Evolutionary conservation across 2,329 filamentous ascomycete species (phyloP).

Genomic region (Rhinocladiella mackenziei): DNA sequence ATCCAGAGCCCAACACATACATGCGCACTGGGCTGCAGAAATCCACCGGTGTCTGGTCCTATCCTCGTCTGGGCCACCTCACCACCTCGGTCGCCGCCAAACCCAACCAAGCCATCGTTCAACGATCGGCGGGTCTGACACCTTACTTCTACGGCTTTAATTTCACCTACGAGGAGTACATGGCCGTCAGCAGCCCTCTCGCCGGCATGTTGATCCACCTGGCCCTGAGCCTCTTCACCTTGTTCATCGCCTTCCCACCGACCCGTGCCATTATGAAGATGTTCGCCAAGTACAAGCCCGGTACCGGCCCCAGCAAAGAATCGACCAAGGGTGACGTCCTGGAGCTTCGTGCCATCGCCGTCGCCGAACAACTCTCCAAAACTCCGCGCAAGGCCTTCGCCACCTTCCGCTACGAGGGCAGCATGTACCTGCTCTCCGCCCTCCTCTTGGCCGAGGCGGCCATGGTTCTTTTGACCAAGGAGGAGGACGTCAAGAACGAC

Average conservation of each 20-base stretch:
- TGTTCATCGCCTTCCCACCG: slow-evolving; percentile 50
- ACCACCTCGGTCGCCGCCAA: slow-evolving; percentile 52
- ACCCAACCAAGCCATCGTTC: slow-evolving; percentile 55
- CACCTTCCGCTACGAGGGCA: slow-evolving; percentile 40
- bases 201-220: slow-evolving; percentile 49
- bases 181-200: slow-evolving; percentile 49
- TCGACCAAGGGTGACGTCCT: slow-evolving; percentile 38
- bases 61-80: slow-evolving; percentile 56
- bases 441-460: slow-evolving; percentile 44
- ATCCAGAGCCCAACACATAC: slow-evolving; percentile 35
- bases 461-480: slow-evolving; percentile 39
- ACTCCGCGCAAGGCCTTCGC: slow-evolving; percentile 41
- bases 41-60: slow-evolving; percentile 50
- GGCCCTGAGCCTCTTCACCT: slow-evolving; percentile 43
- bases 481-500: slow-evolving; percentile 40
- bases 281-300: slow-evolving; percentile 47
- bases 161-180: slow-evolving; percentile 57
- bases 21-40: slow-evolving; percentile 37
- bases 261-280: slow-evolving; percentile 50
- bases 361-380: slow-evolving; percentile 37
- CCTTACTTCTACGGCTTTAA: slow-evolving; percentile 55
- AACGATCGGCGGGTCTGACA: slow-evolving; percentile 58
- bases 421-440: slow-evolving; percentile 44
- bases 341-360: slow-evolving; percentile 45
- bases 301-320: slow-evolving; percentile 48